These are phyloP conservation scores for Moesziomyces sp. DNA, from an alignment of 1,284 basidiomycete genomes.

Conservation along the genomic window DNA sequence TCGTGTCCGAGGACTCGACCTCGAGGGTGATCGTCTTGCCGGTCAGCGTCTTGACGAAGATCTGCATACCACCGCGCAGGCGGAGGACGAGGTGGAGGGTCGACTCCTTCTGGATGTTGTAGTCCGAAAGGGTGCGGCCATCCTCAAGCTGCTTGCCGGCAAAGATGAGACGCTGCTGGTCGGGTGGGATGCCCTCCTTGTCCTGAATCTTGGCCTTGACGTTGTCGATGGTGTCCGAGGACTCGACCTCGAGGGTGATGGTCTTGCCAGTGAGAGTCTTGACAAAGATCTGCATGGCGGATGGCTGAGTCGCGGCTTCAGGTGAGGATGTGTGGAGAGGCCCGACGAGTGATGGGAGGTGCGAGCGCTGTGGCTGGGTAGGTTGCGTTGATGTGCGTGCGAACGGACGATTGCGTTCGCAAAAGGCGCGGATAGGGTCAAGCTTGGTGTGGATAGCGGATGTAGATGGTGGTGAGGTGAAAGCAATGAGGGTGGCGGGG, in stretches of 20 bases:
- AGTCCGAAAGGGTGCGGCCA: conserved; percentile 62
- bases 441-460: conserved; percentile 58
- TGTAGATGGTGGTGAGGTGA: conserved; percentile 12
- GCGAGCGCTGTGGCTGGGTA: neutral
- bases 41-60: conserved; percentile 77
- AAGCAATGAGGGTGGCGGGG: conserved; percentile 15
- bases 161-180: conserved; percentile 65
- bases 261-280: conserved; percentile 62
- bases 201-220: conserved; percentile 71
- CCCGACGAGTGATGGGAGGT: neutral
- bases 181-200: conserved; percentile 65
- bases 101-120: conserved; percentile 97
- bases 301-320: neutral
- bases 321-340: neutral
- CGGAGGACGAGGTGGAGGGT: conserved; percentile 95
- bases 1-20: conserved; percentile 90
- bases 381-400: no score
- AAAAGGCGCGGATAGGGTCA: no score
- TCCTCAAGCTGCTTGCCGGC: conserved; percentile 66
- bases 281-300: conserved; percentile 52
- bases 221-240: conserved; percentile 74
- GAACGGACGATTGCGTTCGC: no score
- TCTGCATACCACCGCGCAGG: conserved; percentile 76
- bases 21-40: conserved; percentile 96
- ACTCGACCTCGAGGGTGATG: conserved; percentile 70